Conservation (phyloP, 208 protist species). For the Acanthamoeba lenticulata region DNA sequence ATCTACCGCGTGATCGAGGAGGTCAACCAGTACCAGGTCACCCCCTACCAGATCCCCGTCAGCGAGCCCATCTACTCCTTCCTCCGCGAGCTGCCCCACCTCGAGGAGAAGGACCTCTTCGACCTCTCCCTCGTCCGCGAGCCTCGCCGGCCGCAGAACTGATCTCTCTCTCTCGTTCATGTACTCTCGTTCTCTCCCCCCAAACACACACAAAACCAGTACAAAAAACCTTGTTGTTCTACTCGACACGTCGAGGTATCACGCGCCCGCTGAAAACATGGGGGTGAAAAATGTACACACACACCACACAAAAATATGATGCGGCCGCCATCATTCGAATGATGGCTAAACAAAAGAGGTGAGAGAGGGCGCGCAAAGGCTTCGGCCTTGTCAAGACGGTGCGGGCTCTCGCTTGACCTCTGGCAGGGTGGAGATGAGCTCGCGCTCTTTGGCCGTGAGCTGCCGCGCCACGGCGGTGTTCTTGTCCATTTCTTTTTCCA, state of each 20-base stretch:
- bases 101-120: constrained; percentile 62
- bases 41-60: constrained; percentile 26
- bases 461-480: constrained; percentile 40
- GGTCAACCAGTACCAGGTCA: constrained; percentile 63
- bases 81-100: constrained; percentile 30
- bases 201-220: too few species aligned
- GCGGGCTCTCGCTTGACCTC: neutral
- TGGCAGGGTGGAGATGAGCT: constrained; percentile 13
- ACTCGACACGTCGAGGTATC: too few species aligned
- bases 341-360: too few species aligned
- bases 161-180: too few species aligned
- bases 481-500: constrained; percentile 66
- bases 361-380: too few species aligned
- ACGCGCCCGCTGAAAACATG: too few species aligned
- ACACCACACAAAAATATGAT: too few species aligned
- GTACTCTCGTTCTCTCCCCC: too few species aligned
- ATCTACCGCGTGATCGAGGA: constrained; percentile 57
- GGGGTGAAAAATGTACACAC: too few species aligned
- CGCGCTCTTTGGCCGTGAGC: constrained; percentile 59
- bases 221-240: too few species aligned
- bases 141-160: constrained; percentile 35
- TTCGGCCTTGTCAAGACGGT: too few species aligned
- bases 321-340: too few species aligned
- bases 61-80: constrained; percentile 46
- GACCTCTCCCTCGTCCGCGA: constrained; percentile 51